Evolutionary conservation across 2,329 filamentous ascomycete genomes (phyloP).

Genomic region (Thielaviopsis musarum): DNA sequence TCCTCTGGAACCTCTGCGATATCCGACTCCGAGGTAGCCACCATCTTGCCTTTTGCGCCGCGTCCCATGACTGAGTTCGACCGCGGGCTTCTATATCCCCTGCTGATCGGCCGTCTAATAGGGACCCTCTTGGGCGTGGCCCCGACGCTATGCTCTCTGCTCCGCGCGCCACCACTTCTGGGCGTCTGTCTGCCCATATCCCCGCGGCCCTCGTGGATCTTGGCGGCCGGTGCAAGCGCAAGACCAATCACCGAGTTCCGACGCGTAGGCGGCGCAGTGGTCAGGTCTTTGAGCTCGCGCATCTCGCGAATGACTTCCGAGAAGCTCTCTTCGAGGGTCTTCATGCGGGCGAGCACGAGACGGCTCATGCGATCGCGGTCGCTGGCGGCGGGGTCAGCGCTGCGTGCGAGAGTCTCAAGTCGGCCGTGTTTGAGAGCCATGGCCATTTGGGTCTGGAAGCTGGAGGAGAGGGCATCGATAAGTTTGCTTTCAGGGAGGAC

Average conservation of each 20-base stretch:
- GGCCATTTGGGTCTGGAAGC: constrained; percentile 68
- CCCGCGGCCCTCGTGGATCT: not conserved
- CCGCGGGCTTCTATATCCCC: not conserved
- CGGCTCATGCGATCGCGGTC: constrained; percentile 56
- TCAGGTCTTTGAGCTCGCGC: constrained; percentile 37
- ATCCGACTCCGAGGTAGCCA: not conserved
- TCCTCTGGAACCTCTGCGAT: not conserved
- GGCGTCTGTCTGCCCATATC: not conserved
- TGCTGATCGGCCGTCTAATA: not conserved
- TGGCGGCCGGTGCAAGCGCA: not conserved
- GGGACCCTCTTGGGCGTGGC: not conserved
- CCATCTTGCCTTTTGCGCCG: not conserved
- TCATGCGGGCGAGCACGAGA: constrained; percentile 78
- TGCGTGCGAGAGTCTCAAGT: constrained; percentile 31
- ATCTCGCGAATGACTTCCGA: constrained; percentile 73
- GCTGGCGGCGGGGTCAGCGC: constrained; percentile 19
- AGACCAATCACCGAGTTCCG: constrained; percentile 28
- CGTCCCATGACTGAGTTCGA: not conserved
- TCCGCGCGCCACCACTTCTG: not conserved
- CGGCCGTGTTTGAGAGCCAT: constrained; percentile 44
- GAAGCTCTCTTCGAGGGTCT: constrained; percentile 81
- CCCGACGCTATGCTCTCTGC: not conserved
- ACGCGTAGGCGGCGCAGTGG: constrained; percentile 29
- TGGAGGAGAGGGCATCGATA: constrained; percentile 49
- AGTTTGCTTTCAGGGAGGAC: constrained; percentile 40